Conservation (phyloP, 345 rosid genomes). For the Syzygium aqueum region DNA sequence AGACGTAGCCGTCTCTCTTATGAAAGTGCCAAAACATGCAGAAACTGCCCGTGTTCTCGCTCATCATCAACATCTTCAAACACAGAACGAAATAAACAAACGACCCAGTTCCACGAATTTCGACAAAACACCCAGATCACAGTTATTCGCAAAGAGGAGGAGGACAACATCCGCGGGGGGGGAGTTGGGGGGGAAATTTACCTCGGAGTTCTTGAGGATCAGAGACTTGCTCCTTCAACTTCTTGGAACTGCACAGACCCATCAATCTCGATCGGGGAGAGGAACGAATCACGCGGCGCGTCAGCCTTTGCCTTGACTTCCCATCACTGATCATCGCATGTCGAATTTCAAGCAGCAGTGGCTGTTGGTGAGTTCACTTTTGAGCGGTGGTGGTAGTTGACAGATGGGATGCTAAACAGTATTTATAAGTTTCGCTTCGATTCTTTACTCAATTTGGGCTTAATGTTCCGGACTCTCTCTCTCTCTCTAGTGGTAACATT, state of each 20-base stretch:
- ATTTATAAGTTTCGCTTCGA: not conserved
- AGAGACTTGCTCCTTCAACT: not conserved
- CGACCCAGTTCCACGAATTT: not conserved
- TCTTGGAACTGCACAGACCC: slow-evolving; percentile 10
- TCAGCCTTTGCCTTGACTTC: not conserved
- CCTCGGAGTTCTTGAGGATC: not conserved
- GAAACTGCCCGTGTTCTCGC: not conserved
- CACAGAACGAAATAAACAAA: not conserved
- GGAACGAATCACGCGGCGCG: not conserved
- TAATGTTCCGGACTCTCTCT: not conserved
- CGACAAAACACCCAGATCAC: not conserved
- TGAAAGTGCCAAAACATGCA: not conserved
- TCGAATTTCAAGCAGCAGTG: not conserved
- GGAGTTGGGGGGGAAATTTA: not conserved
- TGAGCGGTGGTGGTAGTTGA: not conserved
- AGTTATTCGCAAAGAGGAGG: not conserved
- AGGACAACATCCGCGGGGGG: not conserved
- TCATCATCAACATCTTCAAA: not conserved
- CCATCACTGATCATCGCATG: not conserved
- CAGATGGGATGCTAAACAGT: not conserved
- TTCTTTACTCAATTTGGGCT: not conserved
- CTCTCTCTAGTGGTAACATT: not conserved
- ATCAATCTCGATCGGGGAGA: not conserved
- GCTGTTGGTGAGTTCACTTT: not conserved
- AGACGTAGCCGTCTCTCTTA: not conserved